These are phyloP conservation scores for Oryza nivara DNA, from an alignment of 176 grass and related monocot genomes.

Conservation along the genomic window DNA sequence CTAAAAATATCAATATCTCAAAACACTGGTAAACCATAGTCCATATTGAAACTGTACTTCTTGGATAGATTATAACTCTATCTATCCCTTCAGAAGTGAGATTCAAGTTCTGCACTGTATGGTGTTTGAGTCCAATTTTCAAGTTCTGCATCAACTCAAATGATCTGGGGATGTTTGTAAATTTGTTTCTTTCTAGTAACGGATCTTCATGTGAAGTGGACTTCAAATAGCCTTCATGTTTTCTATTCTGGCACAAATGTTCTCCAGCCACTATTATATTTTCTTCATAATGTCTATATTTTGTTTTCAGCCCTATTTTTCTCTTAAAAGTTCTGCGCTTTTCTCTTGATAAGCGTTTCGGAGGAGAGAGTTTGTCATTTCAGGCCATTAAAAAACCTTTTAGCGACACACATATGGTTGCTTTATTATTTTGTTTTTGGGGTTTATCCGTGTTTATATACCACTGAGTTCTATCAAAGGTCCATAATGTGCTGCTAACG, in stretches of 20 bases:
- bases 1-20: constrained; percentile 5
- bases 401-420: background rate
- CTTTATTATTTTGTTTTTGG: background rate
- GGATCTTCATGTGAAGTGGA: background rate
- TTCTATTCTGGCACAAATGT: background rate
- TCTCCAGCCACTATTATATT: background rate
- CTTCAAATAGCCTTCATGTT: background rate
- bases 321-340: background rate
- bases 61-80: background rate
- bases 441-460: background rate
- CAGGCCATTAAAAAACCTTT: background rate
- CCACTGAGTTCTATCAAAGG: too few relatives aligned
- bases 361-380: background rate
- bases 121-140: constrained; percentile 21
- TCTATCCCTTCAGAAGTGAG: background rate
- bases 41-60: constrained; percentile 9
- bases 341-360: background rate
- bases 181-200: background rate
- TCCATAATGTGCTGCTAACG: too few relatives aligned
- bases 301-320: background rate
- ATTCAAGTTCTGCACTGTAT: background rate
- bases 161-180: background rate
- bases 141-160: constrained; percentile 2
- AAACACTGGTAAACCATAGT: background rate
- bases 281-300: background rate